Evolutionary conservation across 1,139 yeast species (phyloP).

Genomic region (Sugiyamaella neomexicana): DNA sequence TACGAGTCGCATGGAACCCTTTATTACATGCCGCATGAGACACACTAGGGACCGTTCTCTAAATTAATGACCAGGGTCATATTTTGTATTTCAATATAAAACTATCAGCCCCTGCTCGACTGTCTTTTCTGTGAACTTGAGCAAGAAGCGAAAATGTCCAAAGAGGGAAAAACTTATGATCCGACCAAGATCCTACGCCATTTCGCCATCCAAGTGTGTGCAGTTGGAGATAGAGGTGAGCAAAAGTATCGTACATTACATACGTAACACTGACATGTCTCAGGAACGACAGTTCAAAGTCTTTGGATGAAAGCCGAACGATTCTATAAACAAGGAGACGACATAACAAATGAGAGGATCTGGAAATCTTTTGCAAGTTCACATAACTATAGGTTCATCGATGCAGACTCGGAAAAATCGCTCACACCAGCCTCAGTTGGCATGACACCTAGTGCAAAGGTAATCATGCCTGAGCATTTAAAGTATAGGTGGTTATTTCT

Average conservation of each 20-base stretch:
- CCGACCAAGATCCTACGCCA: neutral
- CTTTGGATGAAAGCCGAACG: conserved; percentile 3
- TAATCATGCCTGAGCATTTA: conserved; percentile 1
- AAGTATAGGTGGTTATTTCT: conserved; percentile 5
- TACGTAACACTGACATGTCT: neutral
- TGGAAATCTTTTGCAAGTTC: conserved; percentile 1
- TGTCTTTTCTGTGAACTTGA: neutral
- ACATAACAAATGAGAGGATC: neutral
- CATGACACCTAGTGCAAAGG: neutral
- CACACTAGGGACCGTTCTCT: too few relatives aligned
- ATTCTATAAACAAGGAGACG: neutral
- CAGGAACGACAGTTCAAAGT: neutral
- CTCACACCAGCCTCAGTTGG: neutral
- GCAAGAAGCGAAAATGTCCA: neutral
- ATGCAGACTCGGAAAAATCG: neutral
- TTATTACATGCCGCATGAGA: too few relatives aligned
- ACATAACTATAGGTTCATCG: neutral
- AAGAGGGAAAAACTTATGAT: neutral
- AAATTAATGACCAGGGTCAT: too few relatives aligned
- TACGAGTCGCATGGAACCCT: too few relatives aligned
- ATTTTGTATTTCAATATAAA: too few relatives aligned
- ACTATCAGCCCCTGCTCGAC: too few relatives aligned
- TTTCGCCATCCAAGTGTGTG: conserved; percentile 5
- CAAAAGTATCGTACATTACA: neutral
- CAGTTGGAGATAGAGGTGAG: conserved; percentile 1